These are phyloP conservation scores for Tylopilus intermedius DNA, from an alignment of 768 basidiomycete species.

Conservation along the genomic window DNA sequence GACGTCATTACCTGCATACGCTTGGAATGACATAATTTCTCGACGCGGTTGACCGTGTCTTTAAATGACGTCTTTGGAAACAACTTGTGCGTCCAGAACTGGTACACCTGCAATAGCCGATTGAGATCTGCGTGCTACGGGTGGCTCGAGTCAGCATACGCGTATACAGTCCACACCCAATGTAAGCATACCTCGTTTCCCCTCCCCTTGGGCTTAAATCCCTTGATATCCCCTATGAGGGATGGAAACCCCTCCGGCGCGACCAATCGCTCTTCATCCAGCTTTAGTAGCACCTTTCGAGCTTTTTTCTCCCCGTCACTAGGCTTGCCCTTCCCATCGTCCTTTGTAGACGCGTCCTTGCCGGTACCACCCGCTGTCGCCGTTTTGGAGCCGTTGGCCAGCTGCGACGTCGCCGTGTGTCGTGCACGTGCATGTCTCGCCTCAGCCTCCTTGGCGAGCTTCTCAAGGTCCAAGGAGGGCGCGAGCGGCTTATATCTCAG, in stretches of 20 bases:
- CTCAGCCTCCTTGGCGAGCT: constrained; percentile 51
- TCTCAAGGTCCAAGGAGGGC: constrained; percentile 49
- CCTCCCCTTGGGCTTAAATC: constrained; percentile 80
- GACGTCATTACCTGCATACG: constrained; percentile 68
- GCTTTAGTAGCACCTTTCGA: constrained; percentile 40
- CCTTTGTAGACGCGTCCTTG: constrained; percentile 4
- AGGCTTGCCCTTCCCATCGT: constrained; percentile 6
- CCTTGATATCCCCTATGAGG: constrained; percentile 70
- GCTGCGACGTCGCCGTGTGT: constrained; percentile 35
- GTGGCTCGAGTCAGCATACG: background rate
- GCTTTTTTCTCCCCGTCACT: constrained; percentile 27
- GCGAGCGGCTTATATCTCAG: constrained; percentile 44
- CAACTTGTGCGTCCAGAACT: constrained; percentile 92
- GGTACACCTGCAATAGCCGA: constrained; percentile 77
- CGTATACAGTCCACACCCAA: background rate
- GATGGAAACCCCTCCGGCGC: constrained; percentile 74
- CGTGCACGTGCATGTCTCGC: constrained; percentile 36
- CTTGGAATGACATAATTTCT: constrained; percentile 82
- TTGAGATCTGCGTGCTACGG: constrained; percentile 73
- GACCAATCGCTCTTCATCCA: constrained; percentile 75
- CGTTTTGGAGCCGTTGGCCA: constrained; percentile 44
- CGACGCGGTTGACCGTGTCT: constrained; percentile 81
- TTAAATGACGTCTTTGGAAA: constrained; percentile 85
- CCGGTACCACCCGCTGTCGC: constrained; percentile 7
- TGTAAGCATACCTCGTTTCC: constrained; percentile 71